A percentile compares a stretch with the other conserved stretches of the same genome.
These are phyloP conservation scores for Xenosphaeropsis pyriputrescens DNA, from an alignment of 2,329 filamentous ascomycete species.

Conservation along the genomic window DNA sequence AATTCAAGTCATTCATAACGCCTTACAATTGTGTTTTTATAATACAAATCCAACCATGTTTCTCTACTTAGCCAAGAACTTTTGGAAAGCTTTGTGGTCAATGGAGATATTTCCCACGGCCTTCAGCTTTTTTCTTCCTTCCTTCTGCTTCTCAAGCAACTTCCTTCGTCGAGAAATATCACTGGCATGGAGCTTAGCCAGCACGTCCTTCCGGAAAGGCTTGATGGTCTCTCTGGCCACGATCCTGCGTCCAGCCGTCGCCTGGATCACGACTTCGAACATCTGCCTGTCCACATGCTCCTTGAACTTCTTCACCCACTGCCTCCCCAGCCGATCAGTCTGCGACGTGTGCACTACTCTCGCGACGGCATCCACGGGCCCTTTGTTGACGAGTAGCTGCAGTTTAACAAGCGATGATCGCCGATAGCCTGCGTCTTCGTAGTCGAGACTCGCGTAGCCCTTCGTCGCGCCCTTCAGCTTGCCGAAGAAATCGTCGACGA, in stretches of 20 bases:
- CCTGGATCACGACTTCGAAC: slow-evolving; percentile 95
- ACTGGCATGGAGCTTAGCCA: slow-evolving; percentile 83
- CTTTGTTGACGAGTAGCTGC: slow-evolving; percentile 85
- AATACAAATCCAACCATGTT: no score
- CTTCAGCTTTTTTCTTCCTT: slow-evolving; percentile 75
- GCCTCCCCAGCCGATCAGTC: slow-evolving; percentile 62
- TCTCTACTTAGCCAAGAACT: slow-evolving; percentile 66
- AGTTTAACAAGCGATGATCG: slow-evolving; percentile 72
- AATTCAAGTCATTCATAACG: no score
- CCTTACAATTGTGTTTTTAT: no score
- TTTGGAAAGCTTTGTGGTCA: slow-evolving; percentile 89
- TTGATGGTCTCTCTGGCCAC: slow-evolving; percentile 91
- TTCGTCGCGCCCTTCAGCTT: slow-evolving; percentile 90
- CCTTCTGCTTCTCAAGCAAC: slow-evolving; percentile 91
- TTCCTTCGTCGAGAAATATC: slow-evolving; percentile 76
- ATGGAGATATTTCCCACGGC: slow-evolving; percentile 87
- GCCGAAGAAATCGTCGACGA: slow-evolving; percentile 95
- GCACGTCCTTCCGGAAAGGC: slow-evolving; percentile 88
- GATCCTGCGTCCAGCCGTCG: slow-evolving; percentile 66
- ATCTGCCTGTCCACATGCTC: slow-evolving; percentile 93
- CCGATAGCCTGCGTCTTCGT: slow-evolving; percentile 87
- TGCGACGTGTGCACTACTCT: slow-evolving; percentile 77
- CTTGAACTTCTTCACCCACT: slow-evolving; percentile 94
- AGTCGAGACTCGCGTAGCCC: slow-evolving; percentile 90
- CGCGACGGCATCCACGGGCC: slow-evolving; percentile 86